These are phyloP conservation scores for Paramecium primaurelia DNA, from an alignment of 73 alveolate genomes.

Conservation along the genomic window DNA sequence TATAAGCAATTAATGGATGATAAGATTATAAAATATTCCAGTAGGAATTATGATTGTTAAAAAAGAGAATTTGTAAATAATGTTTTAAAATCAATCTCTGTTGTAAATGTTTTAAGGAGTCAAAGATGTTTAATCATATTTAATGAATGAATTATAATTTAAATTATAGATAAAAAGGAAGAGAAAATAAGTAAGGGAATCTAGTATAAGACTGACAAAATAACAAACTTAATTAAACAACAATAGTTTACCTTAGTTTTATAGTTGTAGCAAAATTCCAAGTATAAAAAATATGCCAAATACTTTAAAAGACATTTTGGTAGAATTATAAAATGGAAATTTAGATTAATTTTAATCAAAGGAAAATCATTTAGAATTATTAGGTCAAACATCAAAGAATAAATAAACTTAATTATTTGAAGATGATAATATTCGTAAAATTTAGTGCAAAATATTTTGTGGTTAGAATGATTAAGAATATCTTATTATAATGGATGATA, in stretches of 20 bases:
- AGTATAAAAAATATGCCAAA: background rate
- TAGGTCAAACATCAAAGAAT: background rate
- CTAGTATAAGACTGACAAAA: background rate
- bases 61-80: background rate
- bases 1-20: background rate
- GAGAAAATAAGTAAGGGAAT: background rate
- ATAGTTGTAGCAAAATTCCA: background rate
- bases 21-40: background rate
- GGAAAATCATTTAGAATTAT: conserved; percentile 1
- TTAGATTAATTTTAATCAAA: background rate
- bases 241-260: background rate
- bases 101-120: background rate
- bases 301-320: background rate
- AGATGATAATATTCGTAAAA: background rate
- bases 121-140: background rate
- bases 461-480: background rate
- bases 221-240: background rate
- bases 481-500: background rate
- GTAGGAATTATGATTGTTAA: conserved; percentile 12
- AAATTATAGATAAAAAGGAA: background rate
- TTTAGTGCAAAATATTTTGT: background rate
- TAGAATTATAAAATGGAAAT: background rate
- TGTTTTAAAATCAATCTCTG: background rate
- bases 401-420: background rate
- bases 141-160: background rate